Evolutionary conservation across 176 grass and related monocot species (phyloP), one percentile per base, ranked within the genome.

Genomic region (Oryza longistaminata): DNA sequence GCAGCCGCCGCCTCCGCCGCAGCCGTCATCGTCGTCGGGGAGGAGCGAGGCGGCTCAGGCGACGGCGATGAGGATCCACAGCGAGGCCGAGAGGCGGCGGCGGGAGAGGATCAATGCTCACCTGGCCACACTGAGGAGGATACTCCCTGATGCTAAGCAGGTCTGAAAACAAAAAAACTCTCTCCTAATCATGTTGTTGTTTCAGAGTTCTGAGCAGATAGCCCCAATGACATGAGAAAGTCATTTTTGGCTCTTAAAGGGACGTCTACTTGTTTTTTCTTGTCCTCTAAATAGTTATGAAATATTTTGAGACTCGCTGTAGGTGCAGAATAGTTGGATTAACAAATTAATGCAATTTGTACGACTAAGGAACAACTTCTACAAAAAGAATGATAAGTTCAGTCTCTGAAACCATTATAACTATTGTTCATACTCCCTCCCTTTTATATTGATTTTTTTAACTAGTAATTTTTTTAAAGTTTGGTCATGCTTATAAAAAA

Each of bases 71-170:
- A 93, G 79, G 89, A 75, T 89, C n/a, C 96, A 98, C 68, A 89
- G 91, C 53, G 93, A 90, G 83, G 89, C 91, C 2, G 91, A 98
- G 88, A 85, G 77, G 89, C 84, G 91, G 60, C 87, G 95, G 11
- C 88, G 96, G 53, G 93, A 93, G 80, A 89, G 96, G 85, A 98
- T 98, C 46, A 98, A 98, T 65, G 77, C 65, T 22, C 96, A 98
- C 64, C 82, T 95, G 31, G 80, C 82, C 5, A 92, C 90, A 11
- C 70, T 98, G 26, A 90, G 96, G 81, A 81, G 77, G 16, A 92
- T 98, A 93, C 64, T 93, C 68, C 93, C 93, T 34, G 88, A 92
- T 27, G 82, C 93, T 21, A 64, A 69, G 76, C 94, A 95, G 93
- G 96, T 97, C 77, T 55, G 75, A 37, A 71, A 34, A 8, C 29